Evolutionary conservation across 2,329 filamentous ascomycete species (phyloP), one percentile per base, ranked within the genome.

Genomic region (Daldinia sp.): DNA sequence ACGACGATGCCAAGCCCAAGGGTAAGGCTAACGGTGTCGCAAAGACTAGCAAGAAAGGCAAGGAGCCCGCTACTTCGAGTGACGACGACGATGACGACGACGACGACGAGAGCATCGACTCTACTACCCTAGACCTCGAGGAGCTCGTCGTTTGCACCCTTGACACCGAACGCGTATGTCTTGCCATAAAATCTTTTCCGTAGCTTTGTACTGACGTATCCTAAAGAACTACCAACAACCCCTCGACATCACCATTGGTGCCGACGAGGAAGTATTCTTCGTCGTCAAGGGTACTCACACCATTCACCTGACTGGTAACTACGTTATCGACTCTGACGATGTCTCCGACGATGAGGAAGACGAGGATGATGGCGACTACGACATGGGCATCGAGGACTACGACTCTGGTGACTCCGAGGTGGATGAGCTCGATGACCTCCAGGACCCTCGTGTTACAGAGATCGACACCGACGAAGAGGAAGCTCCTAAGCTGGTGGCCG

Each of bases 101-200:
- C 34, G 82, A 85, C 29, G 83, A 86, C 1, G 83, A 86, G 85
- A 90, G 69, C 57, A 52, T 67, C 55, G 84, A 86, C 61, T 86
- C 85, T 5, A 85, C 87, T 39, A 85, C 84, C 23, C 79, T 85
- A 54, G 87, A 93, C 74, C 82, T 94, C 54, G 93, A 97, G 78
- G 92, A 97, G 82, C 92, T 92, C 73, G 93, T 98, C 71, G 82
- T 99, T 72, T 99, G 95, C 87, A 99, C 95, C 66, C 87, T 99
- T 56, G 94, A 98, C 81, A 92, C 94, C 29, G 88, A 93, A 79
- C 92, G 90, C 83, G 95, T 97, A 89, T 77, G 85, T 75, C 58
- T 58, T 64, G 32, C 58, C 53, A 35, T 35, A 48, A 39, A 41
- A 35, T 17, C 9, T 2, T 9, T 15, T 10, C 19, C 49, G 50